Conservation (phyloP, 75 land plant species). For the Chamaecyparis obtusa region DNA sequence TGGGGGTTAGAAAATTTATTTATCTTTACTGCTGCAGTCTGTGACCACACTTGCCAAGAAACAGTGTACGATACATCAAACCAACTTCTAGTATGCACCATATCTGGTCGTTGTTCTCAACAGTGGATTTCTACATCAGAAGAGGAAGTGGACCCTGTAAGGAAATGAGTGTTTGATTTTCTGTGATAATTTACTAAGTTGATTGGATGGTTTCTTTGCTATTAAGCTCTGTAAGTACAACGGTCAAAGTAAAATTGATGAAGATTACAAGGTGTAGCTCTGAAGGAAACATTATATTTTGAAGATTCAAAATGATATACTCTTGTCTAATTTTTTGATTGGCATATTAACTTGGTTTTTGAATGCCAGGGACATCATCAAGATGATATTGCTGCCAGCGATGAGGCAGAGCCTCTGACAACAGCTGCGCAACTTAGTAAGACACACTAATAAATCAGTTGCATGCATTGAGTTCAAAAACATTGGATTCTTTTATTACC, state of each 20-base stretch:
- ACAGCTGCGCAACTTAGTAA: slow-evolving; percentile 42
- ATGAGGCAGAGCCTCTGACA: slow-evolving; percentile 40
- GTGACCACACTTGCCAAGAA: slow-evolving; percentile 43
- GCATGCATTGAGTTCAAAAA: neutral
- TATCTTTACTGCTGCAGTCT: slow-evolving; percentile 27
- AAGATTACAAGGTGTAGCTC: neutral
- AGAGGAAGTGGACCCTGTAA: slow-evolving; percentile 27
- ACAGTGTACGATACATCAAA: slow-evolving; percentile 35
- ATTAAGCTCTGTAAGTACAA: neutral
- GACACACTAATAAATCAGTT: slow-evolving; percentile 2
- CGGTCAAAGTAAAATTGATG: neutral
- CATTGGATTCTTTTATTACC: neutral
- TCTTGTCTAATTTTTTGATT: neutral
- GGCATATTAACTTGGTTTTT: neutral
- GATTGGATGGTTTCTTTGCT: neutral
- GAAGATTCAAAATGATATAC: neutral
- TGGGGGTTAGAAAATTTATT: neutral
- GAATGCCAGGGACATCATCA: slow-evolving; percentile 25
- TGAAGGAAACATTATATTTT: neutral
- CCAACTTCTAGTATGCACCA: slow-evolving; percentile 37
- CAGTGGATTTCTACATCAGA: slow-evolving; percentile 35
- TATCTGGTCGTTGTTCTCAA: slow-evolving; percentile 48
- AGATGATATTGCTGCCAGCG: slow-evolving; percentile 18
- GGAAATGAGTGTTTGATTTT: slow-evolving; percentile 9
- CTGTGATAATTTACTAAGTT: neutral